phyloP scores from a whole-genome alignment of 1,284 basidiomycete genomes.

The Trichosporon sp. region DNA sequence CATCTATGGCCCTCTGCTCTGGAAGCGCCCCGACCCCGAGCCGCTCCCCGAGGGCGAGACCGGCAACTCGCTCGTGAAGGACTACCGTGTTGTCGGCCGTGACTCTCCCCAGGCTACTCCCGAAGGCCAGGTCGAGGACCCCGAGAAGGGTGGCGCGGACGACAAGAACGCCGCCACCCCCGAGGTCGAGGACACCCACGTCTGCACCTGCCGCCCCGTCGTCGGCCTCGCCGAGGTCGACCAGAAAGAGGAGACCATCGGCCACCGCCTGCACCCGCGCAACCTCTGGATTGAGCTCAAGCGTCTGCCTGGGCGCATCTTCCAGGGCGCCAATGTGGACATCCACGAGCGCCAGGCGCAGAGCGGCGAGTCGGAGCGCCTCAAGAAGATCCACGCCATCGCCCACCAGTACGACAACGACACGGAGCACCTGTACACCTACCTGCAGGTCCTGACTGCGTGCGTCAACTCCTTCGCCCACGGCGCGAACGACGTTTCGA shows the following conservation, averaged over 20 bases:
- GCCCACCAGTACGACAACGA: conserved; percentile 59
- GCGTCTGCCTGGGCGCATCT: conserved; percentile 42
- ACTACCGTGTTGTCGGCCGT: conserved; percentile 29
- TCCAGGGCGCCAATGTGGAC: conserved; percentile 49
- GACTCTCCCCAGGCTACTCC: conserved; percentile 8
- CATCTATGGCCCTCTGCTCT: conserved; percentile 59
- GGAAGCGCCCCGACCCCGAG: conserved; percentile 55
- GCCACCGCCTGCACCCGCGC: conserved; percentile 49
- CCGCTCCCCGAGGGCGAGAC: conserved; percentile 19
- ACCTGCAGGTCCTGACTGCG: conserved; percentile 60
- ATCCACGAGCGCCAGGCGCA: conserved; percentile 52
- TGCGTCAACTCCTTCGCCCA: conserved; percentile 60
- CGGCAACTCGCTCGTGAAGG: neutral
- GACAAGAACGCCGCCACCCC: conserved; percentile 23
- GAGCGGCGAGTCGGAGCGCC: conserved; percentile 29
- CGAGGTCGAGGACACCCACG: conserved; percentile 13
- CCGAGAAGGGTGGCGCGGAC: conserved; percentile 18
- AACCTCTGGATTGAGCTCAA: conserved; percentile 57
- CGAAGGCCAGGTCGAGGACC: neutral
- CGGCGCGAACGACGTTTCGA: conserved; percentile 56
- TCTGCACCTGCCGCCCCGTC: conserved; percentile 21
- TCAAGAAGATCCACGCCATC: conserved; percentile 46
- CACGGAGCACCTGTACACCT: conserved; percentile 60
- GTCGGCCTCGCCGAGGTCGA: conserved; percentile 26
- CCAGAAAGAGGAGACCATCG: conserved; percentile 35